phyloP scores from a whole-genome alignment of 1,284 basidiomycete species.

The Ustanciosporium gigantosporum region DNA sequence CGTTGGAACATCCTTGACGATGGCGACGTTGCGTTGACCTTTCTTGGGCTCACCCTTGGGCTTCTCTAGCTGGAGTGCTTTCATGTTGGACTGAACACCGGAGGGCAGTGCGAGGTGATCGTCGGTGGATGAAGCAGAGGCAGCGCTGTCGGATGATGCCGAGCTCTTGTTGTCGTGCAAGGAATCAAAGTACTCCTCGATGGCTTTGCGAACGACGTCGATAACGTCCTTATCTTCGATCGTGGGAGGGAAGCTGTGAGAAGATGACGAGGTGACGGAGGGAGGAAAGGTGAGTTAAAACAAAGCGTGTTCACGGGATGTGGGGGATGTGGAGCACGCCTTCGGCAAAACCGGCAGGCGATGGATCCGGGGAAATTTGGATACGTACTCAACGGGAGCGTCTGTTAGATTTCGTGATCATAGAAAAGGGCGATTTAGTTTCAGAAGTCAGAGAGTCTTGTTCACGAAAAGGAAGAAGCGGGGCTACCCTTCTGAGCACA shows the following conservation, averaged over 20 bases:
- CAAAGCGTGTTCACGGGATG: slow-evolving; percentile 5
- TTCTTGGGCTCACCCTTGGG: slow-evolving; percentile 31
- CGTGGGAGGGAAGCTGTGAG: slow-evolving; percentile 35
- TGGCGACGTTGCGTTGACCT: slow-evolving; percentile 38
- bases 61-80: slow-evolving; percentile 48
- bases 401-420: slow-evolving; percentile 4
- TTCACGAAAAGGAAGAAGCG: too few relatives aligned
- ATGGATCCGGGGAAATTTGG: background rate
- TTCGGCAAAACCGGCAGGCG: too few relatives aligned
- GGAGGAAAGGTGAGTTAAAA: too few relatives aligned
- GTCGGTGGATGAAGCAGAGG: background rate
- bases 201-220: slow-evolving; percentile 27
- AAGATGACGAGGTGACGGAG: background rate
- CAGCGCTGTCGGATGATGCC: background rate
- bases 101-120: background rate
- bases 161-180: slow-evolving; percentile 8
- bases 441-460: too few relatives aligned
- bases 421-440: background rate
- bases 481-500: too few relatives aligned
- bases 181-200: slow-evolving; percentile 40
- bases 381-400: slow-evolving; percentile 37
- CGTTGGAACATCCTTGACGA: slow-evolving; percentile 29
- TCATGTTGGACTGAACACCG: slow-evolving; percentile 24
- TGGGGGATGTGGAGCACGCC: too few relatives aligned
- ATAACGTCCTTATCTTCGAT: slow-evolving; percentile 46